Base-by-base conservation (phyloP, 2,329 filamentous ascomycete species). In the Simplicillium sp. region DNA sequence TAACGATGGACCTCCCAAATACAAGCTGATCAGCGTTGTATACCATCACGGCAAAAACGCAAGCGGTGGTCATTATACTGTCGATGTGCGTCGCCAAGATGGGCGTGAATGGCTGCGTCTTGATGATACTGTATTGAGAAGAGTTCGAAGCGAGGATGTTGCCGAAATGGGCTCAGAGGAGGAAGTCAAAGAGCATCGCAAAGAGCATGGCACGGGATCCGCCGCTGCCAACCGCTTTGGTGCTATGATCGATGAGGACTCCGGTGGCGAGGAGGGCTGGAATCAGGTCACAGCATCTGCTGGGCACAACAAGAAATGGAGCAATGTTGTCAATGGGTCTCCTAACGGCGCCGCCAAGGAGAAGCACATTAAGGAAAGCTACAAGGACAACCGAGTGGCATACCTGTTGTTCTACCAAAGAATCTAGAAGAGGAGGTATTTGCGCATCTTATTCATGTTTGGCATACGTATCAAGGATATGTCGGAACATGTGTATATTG, bases 1-100 rank as follows among this genome's bases (percentile, higher is more conserved):
- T 13, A 79, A 82, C 48, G 80, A 82, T 34, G 59, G 60, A n/a
- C 77, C 80, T 2, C 88, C 89, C 4, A 85, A 82, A 56, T 98
- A 97, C 62, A 80, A 79, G 38, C 75, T 98, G 12, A 92, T 82
- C 47, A 85, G 83, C 15, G 92, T 94, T 25, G 88, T 98, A 16
- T 98, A 98, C 58, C 92, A 98, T 55, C 92, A 98, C 53, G 92
- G 92, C 45, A 96, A 94, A 68, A 94, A 94, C 52, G 92, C 92
- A 29, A 94, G 85, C 48, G 89, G 87, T 39, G 92, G 92, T 3
- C 92, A 98, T 60, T 98, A 98, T 62, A 98, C 92, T 1, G 90
- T 94, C n/a, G 92, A 98, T 59, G 84, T 96, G 33, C 80, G 89
- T 43, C 83, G 92, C 39, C 90, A 97, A 61, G 92, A 98, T 57